Base-by-base conservation (phyloP, 2,329 filamentous ascomycete species). In the Alternaria alternata region DNA sequence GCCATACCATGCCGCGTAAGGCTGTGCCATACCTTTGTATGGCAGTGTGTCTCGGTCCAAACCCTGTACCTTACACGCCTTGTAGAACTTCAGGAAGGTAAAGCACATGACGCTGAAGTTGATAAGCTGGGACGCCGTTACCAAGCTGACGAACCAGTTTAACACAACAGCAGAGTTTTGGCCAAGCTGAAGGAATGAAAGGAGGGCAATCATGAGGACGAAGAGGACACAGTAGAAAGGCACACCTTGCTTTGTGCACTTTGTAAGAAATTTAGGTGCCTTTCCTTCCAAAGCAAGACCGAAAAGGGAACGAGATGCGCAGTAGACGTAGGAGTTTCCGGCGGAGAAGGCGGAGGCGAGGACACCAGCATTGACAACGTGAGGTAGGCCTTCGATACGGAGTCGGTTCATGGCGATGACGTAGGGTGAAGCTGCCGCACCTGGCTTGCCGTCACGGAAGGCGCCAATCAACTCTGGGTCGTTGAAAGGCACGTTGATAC, bases 181-280 rank as follows among this genome's bases (percentile, higher is more conserved):
- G n/a, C 87, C 88, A 14, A 94, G 84, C 77, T 94, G 90, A 11
- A 94, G 81, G 78, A 93, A 95, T 1, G 89, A 87, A 5, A 96
- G 82, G 1, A 93, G 81, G 1, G 89, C 86, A 64, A 95, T 87
- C 4, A 86, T 75, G 6, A 93, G 82, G 0, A 92, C 91, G 28
- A 89, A 75, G 1, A 77, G 69, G 22, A 94, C 91, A 69, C 89
- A 92, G 78, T 91, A 92, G 58, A 92, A 83, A 0, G 92, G 92
- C 0, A 95, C 87, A 69, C 89, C 89, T 11, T 84, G 81, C 73
- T 92, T 89, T 54, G 82, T 84, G 66, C 75, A 77, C 66, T 88
- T 51, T 52, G 83, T 83, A n/a, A 91, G 79, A 69, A 89, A 72
- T 28, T 76, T 78, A 0, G 85, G 85, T 0, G 85, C 85, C 53